phyloP scores from a whole-genome alignment of 2,329 filamentous ascomycete species.

The Trichophyton simii region DNA sequence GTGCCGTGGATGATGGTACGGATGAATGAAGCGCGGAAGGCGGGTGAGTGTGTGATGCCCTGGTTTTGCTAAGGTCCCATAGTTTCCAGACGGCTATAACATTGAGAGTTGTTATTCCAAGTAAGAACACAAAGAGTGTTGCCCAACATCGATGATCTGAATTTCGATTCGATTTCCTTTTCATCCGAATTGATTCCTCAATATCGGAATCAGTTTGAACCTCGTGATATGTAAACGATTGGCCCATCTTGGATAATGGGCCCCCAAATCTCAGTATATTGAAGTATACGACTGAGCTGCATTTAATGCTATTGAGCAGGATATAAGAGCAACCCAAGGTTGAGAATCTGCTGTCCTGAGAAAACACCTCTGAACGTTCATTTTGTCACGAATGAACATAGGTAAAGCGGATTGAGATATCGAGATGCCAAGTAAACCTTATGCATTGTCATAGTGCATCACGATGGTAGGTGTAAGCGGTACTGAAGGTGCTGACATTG shows the following conservation, averaged over 20 bases:
- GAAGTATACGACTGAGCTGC: not conserved
- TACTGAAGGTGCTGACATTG: not conserved
- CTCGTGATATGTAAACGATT: not conserved
- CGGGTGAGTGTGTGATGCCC: not conserved
- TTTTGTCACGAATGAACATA: not conserved
- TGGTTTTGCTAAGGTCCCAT: not conserved
- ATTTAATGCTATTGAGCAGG: no score
- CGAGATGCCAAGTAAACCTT: not conserved
- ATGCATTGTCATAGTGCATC: not conserved
- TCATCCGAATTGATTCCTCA: not conserved
- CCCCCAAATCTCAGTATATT: not conserved
- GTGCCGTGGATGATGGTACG: not conserved
- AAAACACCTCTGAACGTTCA: not conserved
- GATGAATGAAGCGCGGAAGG: not conserved
- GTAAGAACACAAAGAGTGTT: not conserved
- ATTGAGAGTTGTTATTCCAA: not conserved
- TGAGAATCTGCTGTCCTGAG: not conserved
- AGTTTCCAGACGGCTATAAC: not conserved
- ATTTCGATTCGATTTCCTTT: not conserved
- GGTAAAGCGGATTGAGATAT: not conserved
- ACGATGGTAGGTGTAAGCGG: not conserved
- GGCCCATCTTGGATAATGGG: not conserved
- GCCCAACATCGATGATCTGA: not conserved
- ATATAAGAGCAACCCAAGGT: not conserved
- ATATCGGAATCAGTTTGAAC: not conserved